A percentile compares a stretch with the other conserved stretches of the same genome.
Conservation (phyloP, 1,284 basidiomycete genomes). For the Fomitiporia mediterranea region DNA sequence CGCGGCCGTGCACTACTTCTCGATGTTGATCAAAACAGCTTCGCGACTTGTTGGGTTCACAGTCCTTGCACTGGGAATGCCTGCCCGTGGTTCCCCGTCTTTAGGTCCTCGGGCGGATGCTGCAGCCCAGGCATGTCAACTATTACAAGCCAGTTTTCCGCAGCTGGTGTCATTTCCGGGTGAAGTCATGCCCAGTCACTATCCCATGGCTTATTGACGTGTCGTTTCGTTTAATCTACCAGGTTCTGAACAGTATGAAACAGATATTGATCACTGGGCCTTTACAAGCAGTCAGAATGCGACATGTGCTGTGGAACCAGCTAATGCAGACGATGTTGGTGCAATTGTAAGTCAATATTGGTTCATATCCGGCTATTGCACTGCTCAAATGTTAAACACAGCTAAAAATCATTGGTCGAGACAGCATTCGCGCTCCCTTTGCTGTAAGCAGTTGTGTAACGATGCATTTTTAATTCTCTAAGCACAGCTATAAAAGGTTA, state of each 20-base stretch:
- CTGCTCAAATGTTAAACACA: neutral
- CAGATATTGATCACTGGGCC: conserved; percentile 16
- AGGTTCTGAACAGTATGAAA: conserved; percentile 16
- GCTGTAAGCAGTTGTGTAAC: conserved; percentile 12
- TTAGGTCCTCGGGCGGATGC: neutral
- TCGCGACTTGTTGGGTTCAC: no score
- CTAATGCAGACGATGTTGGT: conserved; percentile 11
- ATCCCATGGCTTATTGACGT: neutral
- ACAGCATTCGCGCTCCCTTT: conserved; percentile 17
- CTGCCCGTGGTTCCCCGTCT: no score
- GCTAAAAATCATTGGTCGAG: conserved; percentile 14
- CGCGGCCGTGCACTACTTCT: no score
- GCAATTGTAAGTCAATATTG: conserved; percentile 14
- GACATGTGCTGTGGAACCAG: conserved; percentile 20
- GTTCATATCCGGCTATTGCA: neutral
- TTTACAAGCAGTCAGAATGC: conserved; percentile 14
- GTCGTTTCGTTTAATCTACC: neutral
- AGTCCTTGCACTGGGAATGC: no score
- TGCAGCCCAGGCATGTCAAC: conserved; percentile 10
- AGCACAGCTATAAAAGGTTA: conserved; percentile 17
- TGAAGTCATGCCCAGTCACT: neutral
- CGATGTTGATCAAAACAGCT: no score
- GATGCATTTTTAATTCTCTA: neutral
- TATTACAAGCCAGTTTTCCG: conserved; percentile 11
- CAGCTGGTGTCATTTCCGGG: conserved; percentile 18